Evolutionary conservation across 2,329 filamentous ascomycete species (phyloP).

Genomic region (Dryadomyces quercivorus): DNA sequence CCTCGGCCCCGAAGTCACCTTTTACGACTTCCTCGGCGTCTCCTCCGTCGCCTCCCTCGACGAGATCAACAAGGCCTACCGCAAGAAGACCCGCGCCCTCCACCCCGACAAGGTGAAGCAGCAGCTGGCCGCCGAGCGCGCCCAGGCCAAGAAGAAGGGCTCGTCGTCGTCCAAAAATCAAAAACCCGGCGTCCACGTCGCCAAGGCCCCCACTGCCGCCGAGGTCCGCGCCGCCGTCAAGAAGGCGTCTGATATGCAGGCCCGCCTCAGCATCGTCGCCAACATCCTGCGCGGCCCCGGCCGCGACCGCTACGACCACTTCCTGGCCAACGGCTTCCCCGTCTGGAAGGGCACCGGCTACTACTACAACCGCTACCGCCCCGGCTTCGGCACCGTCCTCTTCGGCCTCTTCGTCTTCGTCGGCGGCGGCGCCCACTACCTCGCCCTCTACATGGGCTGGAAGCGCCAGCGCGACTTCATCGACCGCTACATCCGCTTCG

Average conservation of each 20-base stretch:
- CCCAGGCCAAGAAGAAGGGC: conserved; percentile 35
- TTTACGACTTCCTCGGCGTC: conserved; percentile 88
- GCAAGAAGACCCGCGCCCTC: conserved; percentile 68
- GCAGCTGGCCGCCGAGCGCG: conserved; percentile 60
- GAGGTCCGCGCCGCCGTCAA: conserved; percentile 73
- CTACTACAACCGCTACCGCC: conserved; percentile 91
- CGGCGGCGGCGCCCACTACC: conserved; percentile 79
- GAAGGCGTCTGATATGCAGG: conserved; percentile 69
- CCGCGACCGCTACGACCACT: conserved; percentile 88
- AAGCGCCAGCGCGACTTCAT: conserved; percentile 86
- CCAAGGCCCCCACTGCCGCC: conserved; percentile 57
- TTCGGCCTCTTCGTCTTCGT: conserved; percentile 69
- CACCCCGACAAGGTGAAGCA: conserved; percentile 96
- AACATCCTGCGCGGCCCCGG: conserved; percentile 72
- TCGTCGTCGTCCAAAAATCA: conserved; percentile 23
- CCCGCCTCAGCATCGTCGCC: conserved; percentile 71
- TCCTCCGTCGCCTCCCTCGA: conserved; percentile 62
- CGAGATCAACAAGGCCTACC: conserved; percentile 88
- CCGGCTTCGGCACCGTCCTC: conserved; percentile 76
- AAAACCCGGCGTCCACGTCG: conserved; percentile 51
- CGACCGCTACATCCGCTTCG: conserved; percentile 81
- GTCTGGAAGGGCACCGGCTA: conserved; percentile 96
- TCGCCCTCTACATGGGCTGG: conserved; percentile 74
- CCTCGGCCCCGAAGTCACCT: conserved; percentile 70
- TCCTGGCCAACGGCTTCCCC: conserved; percentile 85